Base-by-base conservation (phyloP, 1,284 basidiomycete species). In the Leccinum angustisporum region DNA sequence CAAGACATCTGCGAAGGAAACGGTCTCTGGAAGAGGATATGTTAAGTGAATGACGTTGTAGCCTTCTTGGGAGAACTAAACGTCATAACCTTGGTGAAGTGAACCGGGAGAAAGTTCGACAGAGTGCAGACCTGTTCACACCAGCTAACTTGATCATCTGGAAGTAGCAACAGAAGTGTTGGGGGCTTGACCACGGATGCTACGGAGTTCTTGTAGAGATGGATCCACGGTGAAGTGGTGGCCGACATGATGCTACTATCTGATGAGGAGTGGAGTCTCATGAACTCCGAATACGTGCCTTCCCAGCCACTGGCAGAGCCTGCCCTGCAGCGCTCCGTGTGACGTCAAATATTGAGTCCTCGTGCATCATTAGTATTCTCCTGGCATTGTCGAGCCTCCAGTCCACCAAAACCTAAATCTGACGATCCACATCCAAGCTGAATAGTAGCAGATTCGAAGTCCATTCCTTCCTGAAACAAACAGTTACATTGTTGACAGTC, bases 61-160 rank as follows among this genome's bases (percentile, higher is more conserved):
- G n/a, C 80, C 80, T 67, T 81, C 80, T 62, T 80, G 76, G 27
- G 79, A 68, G 62, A 79, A 75, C 79, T 81, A 31, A 38, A 27
- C 16, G 31, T 56, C 25, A 63, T 38, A 14, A 34, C n/a, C 3
- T 52, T 34, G 16, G 56, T 61, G 21, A 57, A 50, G 13, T 53
- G 3, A 34, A 13, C 11, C 51, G 27, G 34, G 51, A n/a, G 25
- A 30, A 53, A 10, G 25, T 34, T 50, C 13, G 33, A 30, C 6
- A 58, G 5, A 31, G 27, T 52, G 27, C 27, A 53, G 34, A 78
- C 79, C 72, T 81, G 79, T 59, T 77, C 68, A 58, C 79, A 79
- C 79, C 77, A 79, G 60, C 56, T 68, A 50, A 60, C 56, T 43
- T 76, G 72, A 31, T 66, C 67, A 7, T 65, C 63, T 21, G 70